A percentile compares a stretch with the other conserved stretches of the same genome.
phyloP scores from a whole-genome alignment of 768 basidiomycete genomes.

The Candolleomyces eurysporus region DNA sequence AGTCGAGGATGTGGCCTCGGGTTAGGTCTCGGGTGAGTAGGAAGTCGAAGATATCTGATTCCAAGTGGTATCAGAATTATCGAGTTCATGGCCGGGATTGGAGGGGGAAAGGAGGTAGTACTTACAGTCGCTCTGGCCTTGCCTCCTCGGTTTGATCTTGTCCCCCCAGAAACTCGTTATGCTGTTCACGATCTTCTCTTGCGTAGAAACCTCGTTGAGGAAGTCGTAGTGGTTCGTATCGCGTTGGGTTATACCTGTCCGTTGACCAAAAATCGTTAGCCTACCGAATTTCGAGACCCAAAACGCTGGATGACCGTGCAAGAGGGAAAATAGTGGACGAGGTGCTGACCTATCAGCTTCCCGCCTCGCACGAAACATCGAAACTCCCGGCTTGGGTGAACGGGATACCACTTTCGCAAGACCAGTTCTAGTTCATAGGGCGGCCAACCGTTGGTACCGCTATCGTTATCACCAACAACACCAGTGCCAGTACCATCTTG shows the following conservation, averaged over 20 bases:
- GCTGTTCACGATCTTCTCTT: constrained; percentile 47
- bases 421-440: constrained; percentile 78
- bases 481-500: background rate
- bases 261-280: background rate
- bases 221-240: constrained; percentile 90
- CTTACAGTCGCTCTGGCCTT: constrained; percentile 63
- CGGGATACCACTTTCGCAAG: constrained; percentile 84
- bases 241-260: constrained; percentile 78
- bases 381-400: constrained; percentile 82
- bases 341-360: constrained; percentile 62
- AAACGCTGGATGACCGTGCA: too few species aligned
- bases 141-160: constrained; percentile 62
- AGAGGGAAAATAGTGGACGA: too few species aligned
- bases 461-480: background rate
- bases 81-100: too few species aligned
- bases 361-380: constrained; percentile 86
- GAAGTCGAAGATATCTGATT: constrained; percentile 79
- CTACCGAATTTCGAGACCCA: too few species aligned
- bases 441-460: background rate
- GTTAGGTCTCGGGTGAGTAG: constrained; percentile 79
- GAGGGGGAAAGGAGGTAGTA: constrained; percentile 4
- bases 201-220: constrained; percentile 61
- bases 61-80: too few species aligned
- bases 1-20: constrained; percentile 82
- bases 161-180: constrained; percentile 66